A percentile compares a stretch with the other conserved stretches of the same genome.
phyloP scores from a whole-genome alignment of 1,284 basidiomycete species.

The Trichosporon sp. region DNA sequence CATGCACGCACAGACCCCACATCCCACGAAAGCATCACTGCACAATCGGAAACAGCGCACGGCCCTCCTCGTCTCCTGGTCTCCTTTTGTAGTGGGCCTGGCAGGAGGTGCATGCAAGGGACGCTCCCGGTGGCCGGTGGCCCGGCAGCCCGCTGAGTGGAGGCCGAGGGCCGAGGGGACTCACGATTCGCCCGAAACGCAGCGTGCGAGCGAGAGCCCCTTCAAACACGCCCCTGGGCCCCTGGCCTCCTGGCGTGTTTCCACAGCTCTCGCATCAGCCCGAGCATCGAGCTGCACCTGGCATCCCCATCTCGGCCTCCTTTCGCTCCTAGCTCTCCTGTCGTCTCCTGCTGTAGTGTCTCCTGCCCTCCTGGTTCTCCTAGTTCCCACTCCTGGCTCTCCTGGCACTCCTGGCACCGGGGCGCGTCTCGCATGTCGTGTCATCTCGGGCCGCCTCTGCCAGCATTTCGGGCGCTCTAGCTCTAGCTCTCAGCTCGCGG shows the following conservation, averaged over 20 bases:
- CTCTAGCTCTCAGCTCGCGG: no score
- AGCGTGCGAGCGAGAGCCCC: neutral
- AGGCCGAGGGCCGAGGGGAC: no score
- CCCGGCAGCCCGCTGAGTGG: no score
- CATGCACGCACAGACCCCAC: no score
- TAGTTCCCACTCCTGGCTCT: no score
- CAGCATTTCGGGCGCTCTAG: no score
- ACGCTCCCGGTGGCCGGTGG: no score
- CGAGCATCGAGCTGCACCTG: no score
- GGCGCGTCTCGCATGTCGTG: neutral
- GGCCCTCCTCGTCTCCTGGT: neutral
- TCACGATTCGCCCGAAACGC: neutral
- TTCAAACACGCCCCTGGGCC: neutral
- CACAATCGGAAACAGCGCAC: neutral
- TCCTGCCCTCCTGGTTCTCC: no score
- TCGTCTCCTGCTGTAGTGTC: no score
- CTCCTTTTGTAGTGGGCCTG: neutral
- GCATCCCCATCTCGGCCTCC: no score
- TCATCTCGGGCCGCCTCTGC: neutral
- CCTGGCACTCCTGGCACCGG: neutral
- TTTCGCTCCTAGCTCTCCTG: no score
- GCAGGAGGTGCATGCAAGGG: neutral
- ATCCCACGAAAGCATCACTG: neutral
- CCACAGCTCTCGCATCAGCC: neutral
- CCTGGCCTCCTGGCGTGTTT: neutral